Evolutionary conservation across 2,329 filamentous ascomycete genomes (phyloP), one percentile per base, ranked within the genome.

Genomic region (Penicillium sp.): DNA sequence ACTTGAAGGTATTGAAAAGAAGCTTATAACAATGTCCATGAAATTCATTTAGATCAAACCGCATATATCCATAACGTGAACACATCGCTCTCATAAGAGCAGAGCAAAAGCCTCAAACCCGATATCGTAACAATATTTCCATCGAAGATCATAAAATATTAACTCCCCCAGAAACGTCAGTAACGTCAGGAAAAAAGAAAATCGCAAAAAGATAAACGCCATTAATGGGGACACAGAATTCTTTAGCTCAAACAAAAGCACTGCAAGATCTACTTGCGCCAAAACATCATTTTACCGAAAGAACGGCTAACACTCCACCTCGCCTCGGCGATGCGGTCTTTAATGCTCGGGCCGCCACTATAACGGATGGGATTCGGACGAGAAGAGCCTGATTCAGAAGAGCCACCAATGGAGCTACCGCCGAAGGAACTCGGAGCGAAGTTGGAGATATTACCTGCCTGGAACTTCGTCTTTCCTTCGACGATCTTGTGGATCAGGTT

Each of bases 401-500:
- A 62, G 4, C 56, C 47, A 16, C 58, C 61, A 6, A 54, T 47
- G 43, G 52, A 68, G 4, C 63, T 62, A 23, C 61, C 62, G 24
- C 66, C 63, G 28, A 58, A 64, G 2, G 61, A 52, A 16, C 56
- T 60, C 2, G 67, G 62, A 3, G 64, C 62, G 14, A 68, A 67
- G 29, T 63, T 62, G 1, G 64, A 60, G 16, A 74, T 64, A 31
- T 73, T 73, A 0, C 73, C 73, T 0, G 73, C 72, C 4, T 73
- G 66, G 54, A 77, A 76, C 71, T 87, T 87, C 62, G 96, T 84
- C 64, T 91, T 86, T 0, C 92, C 93, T 74, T 99, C 93, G 33
- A 94, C 91, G 33, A 95, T 80, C 68, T 87, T 88, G 70, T 96
- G 93, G 51, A 99, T 77, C 29, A 87, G 78, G 69, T 95, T 93